Percentiles rank a stretch among this genome's conserved stretches.
Conservation (phyloP, 768 basidiomycete genomes). For the Boletus rufocinnamomeus region DNA sequence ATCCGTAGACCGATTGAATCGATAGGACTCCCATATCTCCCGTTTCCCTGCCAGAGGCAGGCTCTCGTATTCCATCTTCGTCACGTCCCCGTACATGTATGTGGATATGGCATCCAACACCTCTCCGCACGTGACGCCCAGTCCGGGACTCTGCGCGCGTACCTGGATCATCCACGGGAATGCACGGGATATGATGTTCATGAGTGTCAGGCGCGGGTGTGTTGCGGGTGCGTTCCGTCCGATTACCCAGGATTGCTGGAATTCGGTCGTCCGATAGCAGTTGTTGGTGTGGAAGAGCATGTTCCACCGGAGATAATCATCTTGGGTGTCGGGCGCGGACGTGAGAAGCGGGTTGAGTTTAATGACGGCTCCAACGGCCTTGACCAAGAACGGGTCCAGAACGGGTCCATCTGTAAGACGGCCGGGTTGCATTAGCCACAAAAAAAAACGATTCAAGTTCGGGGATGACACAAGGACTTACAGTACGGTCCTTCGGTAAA, state of each 20-base stretch:
- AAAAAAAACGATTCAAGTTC: background rate
- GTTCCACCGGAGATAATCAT: slow-evolving; percentile 68
- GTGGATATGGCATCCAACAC: slow-evolving; percentile 56
- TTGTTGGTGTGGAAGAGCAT: slow-evolving; percentile 66
- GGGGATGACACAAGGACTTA: slow-evolving; percentile 27
- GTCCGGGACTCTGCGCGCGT: slow-evolving; percentile 41
- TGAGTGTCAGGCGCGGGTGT: slow-evolving; percentile 54
- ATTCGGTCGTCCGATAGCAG: slow-evolving; percentile 64
- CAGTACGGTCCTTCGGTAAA: slow-evolving; percentile 47
- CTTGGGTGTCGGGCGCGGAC: slow-evolving; percentile 44
- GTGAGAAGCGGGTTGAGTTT: slow-evolving; percentile 63
- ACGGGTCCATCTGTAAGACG: slow-evolving; percentile 63
- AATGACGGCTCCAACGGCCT: slow-evolving; percentile 48
- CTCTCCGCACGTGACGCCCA: slow-evolving; percentile 70
- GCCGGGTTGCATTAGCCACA: slow-evolving; percentile 16
- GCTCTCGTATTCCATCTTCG: slow-evolving; percentile 52
- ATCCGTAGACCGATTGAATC: slow-evolving; percentile 64
- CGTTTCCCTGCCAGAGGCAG: slow-evolving; percentile 40
- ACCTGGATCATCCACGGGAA: slow-evolving; percentile 61
- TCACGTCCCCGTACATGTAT: slow-evolving; percentile 52
- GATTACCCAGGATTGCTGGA: slow-evolving; percentile 60
- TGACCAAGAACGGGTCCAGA: slow-evolving; percentile 58
- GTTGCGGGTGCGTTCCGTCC: slow-evolving; percentile 69
- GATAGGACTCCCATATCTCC: slow-evolving; percentile 53
- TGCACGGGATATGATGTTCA: slow-evolving; percentile 53